Evolutionary conservation across 306 rosid genomes (phyloP), one percentile per base, ranked within the genome.

Genomic region (Vicia sativa): DNA sequence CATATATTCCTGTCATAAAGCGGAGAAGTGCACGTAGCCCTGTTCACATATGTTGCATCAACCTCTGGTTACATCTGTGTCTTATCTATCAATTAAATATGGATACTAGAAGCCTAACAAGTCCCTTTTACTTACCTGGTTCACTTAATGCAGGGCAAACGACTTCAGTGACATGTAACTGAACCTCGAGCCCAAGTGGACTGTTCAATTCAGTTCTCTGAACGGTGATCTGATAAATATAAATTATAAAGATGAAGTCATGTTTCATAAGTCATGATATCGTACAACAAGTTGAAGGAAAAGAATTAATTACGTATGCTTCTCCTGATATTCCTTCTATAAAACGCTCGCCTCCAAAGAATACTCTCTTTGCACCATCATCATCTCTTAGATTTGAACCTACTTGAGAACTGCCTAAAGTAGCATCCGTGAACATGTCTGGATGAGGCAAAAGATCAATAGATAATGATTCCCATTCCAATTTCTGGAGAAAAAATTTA

Each of bases 401-500:
- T 78, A 63, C 87, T 77, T 46, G 82, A 76, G 84, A 67, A 62
- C 70, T 29, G 55, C 87, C 96, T 79, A 87, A 72, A 75, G 82
- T 83, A 75, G 89, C 87, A 77, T 88, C 98, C 79, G 83, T 79
- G 80, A 93, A 93, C 96, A 93, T 93, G 83, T 93, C 96, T 71
- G 98, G 98, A 81, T 93, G 98, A 75, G 98, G 98, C 82, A 93
- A 86, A 78, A 93, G 96, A 86, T 93, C 98, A 38, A 93, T 82
- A 70, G 96, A 93, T 82, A 93, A 74, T 78, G 91, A 90, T 72
- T 86, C 93, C 98, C 98, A 93, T 82, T 83, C 95, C 84, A 93
- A 86, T 85, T 87, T 93, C 98, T 93, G 91, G 70, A 79, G 26
- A 25, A 23, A 71, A 75, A 48, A 25, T 78, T 39, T 54, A 42